Evolutionary conservation across 1,284 basidiomycete species (phyloP), one percentile per base, ranked within the genome.

Genomic region (Leccinum solheimii): DNA sequence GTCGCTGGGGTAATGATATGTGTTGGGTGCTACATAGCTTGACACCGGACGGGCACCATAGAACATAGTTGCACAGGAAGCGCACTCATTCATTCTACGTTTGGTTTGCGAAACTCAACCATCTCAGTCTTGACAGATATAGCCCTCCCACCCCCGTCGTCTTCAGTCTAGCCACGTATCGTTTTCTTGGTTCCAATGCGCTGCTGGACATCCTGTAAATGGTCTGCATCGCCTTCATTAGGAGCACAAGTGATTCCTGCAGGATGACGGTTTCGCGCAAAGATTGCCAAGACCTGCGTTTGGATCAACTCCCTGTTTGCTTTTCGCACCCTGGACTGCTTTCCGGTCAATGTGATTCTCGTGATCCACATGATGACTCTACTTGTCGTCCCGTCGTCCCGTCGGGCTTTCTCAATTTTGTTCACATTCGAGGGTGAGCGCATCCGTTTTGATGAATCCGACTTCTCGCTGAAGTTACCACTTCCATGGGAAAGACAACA

Each of bases 261-360:
- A 61, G 53, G 51, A 58, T 26, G 43, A 36, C 14, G 34, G 21
- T 56, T 56, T 50, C 43, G 27, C 38, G n/a, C 52, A 38, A 62
- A 43, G 50, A 60, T 50, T 56, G 62, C 72, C 65, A 76, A 73
- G 72, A 73, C 75, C 67, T 73, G 55, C 51, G 40, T 64, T 57
- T 32, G 55, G 26, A 55, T 34, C 64, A 63, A 48, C 62, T 60
- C 63, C 58, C 43, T 23, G 38, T 34, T 60, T 53, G 54, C 59
- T 68, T 66, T 73, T 64, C 14, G 61, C 11, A 36, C 34, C 34
- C 34, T 36, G 34, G 34, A 32, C 30, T 55, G 73, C 52, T 72
- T 66, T 59, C 56, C 27, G 60, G 64, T 55, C 61, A 38, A 54
- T 55, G 63, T 30, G 21, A 55, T 26, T 56, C 38, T 53, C 9